These are phyloP conservation scores for Saccharomyces hybrid DNA, from an alignment of 1,139 yeast genomes.

Conservation along the genomic window DNA sequence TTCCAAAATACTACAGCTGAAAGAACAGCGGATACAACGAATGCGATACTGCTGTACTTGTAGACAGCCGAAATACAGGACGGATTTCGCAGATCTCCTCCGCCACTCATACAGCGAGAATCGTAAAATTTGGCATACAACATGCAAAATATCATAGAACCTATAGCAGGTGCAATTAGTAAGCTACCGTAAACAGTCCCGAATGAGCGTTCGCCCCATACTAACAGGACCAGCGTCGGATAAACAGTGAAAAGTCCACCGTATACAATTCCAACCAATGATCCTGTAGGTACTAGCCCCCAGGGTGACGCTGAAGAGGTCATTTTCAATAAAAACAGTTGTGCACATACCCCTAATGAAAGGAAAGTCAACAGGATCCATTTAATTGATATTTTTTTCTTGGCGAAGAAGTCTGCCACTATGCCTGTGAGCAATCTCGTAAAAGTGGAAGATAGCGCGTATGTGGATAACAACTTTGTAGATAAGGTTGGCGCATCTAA, in stretches of 20 bases:
- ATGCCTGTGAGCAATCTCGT: constrained; percentile 64
- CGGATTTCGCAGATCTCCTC: constrained; percentile 2
- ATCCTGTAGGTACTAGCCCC: constrained; percentile 37
- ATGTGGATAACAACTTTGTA: constrained; percentile 43
- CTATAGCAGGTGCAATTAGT: constrained; percentile 86
- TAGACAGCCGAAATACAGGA: constrained; percentile 19
- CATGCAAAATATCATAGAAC: constrained; percentile 63
- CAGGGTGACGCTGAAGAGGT: constrained; percentile 5
- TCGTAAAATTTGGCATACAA: constrained; percentile 66
- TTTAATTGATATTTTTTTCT: constrained; percentile 34
- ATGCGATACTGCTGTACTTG: constrained; percentile 9
- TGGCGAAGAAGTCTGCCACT: constrained; percentile 46
- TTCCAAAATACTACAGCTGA: constrained; percentile 8
- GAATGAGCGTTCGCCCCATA: constrained; percentile 85
- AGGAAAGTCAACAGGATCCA: constrained; percentile 40
- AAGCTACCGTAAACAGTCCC: constrained; percentile 94
- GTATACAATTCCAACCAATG: constrained; percentile 61
- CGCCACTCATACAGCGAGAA: constrained; percentile 18
- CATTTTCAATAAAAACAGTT: constrained; percentile 24
- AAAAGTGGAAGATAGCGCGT: constrained; percentile 49
- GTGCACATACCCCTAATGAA: constrained; percentile 41
- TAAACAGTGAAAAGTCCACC: constrained; percentile 81
- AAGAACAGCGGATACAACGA: constrained; percentile 10
- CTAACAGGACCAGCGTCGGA: constrained; percentile 72
- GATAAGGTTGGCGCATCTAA: constrained; percentile 28